Evolutionary conservation across 805 yeast genomes (phyloP), one percentile per base, ranked within the genome.

Genomic region (Saccharomycopsis javanensis): DNA sequence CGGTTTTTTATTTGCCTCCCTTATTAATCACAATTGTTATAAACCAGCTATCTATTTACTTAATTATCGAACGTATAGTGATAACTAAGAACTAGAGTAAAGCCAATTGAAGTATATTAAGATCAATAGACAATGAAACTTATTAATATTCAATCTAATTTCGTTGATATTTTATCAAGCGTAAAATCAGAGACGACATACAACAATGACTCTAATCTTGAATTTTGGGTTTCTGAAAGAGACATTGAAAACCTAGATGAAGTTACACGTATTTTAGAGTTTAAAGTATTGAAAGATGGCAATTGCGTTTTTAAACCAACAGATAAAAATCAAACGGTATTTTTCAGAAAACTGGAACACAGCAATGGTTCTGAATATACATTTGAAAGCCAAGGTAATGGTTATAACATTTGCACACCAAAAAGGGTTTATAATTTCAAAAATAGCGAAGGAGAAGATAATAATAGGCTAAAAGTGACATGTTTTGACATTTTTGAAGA

Each of bases 211-310:
- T 25, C 34, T 3, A 23, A 31, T 34, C 2, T n/a, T n/a, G 42
- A 50, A 25, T 56, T 56, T 45, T 56, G 59, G 59, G 56, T 53
- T 3, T 34, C 59, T 13, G 34, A 25, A 13, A 37, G 59, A 38
- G 25, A 46, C 7, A 16, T 53, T 13, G 50, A 34, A 13, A 28
- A 57, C 15, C 13, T 13, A 20, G 57, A 51, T 7, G 50, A 20
- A 4, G 20, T 10, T 16, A 31, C 56, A 2, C 42, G 33, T 10
- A 16, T 28, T 15, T 53, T n/a, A n/a, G 23, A 30, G 13, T 23
- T 53, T 18, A 48, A 37, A 25, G 53, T 56, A 18, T 4, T 6
- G 11, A 16, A 28, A 20, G 30, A 42, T 48, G 55, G 50, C 25
- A 28, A 30, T 28, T 27, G 35, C 10, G 6, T 13, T 5, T 10